phyloP scores from a whole-genome alignment of 2,329 filamentous ascomycete species.

The Phialemonium atrogriseum region DNA sequence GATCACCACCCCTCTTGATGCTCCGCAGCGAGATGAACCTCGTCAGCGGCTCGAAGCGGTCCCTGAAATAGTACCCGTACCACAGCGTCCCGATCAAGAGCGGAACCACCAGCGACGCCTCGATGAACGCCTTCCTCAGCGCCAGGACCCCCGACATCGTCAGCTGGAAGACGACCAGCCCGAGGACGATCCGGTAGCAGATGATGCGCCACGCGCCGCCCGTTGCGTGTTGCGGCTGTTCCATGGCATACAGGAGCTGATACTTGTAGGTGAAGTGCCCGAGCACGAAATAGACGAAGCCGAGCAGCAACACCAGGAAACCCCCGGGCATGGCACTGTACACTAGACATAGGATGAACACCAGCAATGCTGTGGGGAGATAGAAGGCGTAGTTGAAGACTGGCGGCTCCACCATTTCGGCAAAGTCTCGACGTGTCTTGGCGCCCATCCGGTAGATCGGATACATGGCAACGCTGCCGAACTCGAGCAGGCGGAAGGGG shows the following conservation, averaged over 20 bases:
- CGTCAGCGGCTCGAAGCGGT: slow-evolving; percentile 80
- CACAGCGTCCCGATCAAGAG: slow-evolving; percentile 74
- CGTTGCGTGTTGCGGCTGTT: slow-evolving; percentile 88
- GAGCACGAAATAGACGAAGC: slow-evolving; percentile 72
- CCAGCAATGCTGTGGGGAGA: slow-evolving; percentile 81
- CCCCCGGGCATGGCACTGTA: slow-evolving; percentile 82
- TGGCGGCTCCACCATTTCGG: slow-evolving; percentile 72
- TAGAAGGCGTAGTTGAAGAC: slow-evolving; percentile 95
- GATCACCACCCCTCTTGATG: slow-evolving; percentile 58
- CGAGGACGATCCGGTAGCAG: slow-evolving; percentile 81
- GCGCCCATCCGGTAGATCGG: slow-evolving; percentile 71
- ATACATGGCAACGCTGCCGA: slow-evolving; percentile 77
- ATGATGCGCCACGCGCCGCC: slow-evolving; percentile 96
- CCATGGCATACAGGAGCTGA: slow-evolving; percentile 96
- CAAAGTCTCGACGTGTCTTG: slow-evolving; percentile 83
- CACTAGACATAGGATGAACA: slow-evolving; percentile 92
- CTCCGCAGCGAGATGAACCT: slow-evolving; percentile 87
- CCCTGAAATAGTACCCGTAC: slow-evolving; percentile 77
- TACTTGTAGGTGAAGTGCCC: slow-evolving; percentile 94
- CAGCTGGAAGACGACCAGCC: slow-evolving; percentile 79
- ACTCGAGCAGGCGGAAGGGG: slow-evolving; percentile 83
- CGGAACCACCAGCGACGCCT: slow-evolving; percentile 66
- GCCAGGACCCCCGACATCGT: slow-evolving; percentile 85
- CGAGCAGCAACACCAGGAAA: slow-evolving; percentile 73
- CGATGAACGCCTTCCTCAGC: slow-evolving; percentile 61